Percentiles rank a stretch among this genome's conserved stretches.
phyloP scores from a whole-genome alignment of 2,329 filamentous ascomycete genomes.

The Neopestalotiopsis rosae region DNA sequence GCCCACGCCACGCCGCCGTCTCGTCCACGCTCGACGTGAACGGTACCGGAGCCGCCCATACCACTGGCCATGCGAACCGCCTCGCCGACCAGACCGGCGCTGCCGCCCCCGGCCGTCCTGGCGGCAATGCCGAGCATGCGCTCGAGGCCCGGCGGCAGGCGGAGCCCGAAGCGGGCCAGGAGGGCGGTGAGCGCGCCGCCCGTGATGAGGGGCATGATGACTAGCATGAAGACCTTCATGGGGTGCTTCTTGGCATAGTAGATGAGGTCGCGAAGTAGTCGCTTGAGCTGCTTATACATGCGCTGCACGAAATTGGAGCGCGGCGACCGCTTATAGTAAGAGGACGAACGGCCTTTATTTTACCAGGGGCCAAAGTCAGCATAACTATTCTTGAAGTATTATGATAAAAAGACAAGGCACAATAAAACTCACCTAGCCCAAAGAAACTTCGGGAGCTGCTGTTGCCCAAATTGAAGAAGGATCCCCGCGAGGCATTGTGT shows the following conservation, averaged over 20 bases:
- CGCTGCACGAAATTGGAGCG: constrained; percentile 79
- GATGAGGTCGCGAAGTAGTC: constrained; percentile 79
- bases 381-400: background rate
- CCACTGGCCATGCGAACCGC: constrained; percentile 58
- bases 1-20: constrained; percentile 44
- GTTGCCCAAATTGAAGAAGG: constrained; percentile 38
- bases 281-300: constrained; percentile 76
- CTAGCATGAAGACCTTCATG: constrained; percentile 83
- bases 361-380: background rate
- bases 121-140: constrained; percentile 61
- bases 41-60: constrained; percentile 29
- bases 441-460: constrained; percentile 38
- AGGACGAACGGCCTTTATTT: constrained; percentile 56
- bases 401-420: background rate
- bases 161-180: constrained; percentile 78
- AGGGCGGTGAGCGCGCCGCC: constrained; percentile 82
- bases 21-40: constrained; percentile 40
- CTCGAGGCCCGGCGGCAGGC: constrained; percentile 70
- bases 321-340: constrained; percentile 81
- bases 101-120: constrained; percentile 52
- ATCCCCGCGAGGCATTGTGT: constrained; percentile 22
- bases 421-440: constrained; percentile 30
- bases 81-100: constrained; percentile 57
- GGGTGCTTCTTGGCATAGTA: constrained; percentile 85
- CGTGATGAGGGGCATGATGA: constrained; percentile 86